Evolutionary conservation across 2,329 filamentous ascomycete species (phyloP), one percentile per base, ranked within the genome.

Genomic region (Ophiostoma tasmaniense): DNA sequence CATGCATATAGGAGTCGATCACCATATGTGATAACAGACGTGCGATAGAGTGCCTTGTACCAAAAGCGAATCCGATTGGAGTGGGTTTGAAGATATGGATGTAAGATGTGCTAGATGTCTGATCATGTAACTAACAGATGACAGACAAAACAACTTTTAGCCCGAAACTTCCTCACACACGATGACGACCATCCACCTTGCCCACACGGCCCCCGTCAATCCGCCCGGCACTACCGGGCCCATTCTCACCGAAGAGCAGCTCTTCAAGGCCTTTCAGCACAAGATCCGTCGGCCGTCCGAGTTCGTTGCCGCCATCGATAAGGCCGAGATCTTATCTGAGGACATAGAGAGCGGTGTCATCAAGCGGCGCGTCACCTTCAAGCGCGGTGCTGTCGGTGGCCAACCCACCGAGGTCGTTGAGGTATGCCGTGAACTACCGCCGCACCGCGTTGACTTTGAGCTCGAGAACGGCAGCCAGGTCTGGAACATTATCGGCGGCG

Each of bases 121-220:
- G 11, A 17, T 7, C n/a, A n/a, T 45, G 42, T 6, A 45, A 45
- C 42, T 45, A 17, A 45, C 17, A n/a, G 11, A 35, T 10, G 20
- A 20, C 30, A 62, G 28, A 7, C 11, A 17, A 5, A 33, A 11
- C 28, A 20, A 17, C 8, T 4, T 2, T 14, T 22, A 28, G n/a
- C 7, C n/a, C 52, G 22, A 25, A 59, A 25, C 25, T 28, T 22
- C 14, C 8, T 4, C n/a, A 25, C 25, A 14, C 67, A 67, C 72
- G 45, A 79, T 79, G 77, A 75, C 76, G n/a, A 75, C 73, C 55
- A 71, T 78, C 67, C 30, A 70, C 64, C 67, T 70, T 39, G 71
- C 73, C 33, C 76, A 77, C 72, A 78, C 76, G 0, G 73, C 74
- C 0, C 75, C 76, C 22, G 74, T 77, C 72, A 79, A 79, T 73